Percentiles rank a stretch among this genome's conserved stretches.
Conservation (phyloP, 495 filamentous ascomycete species). For the Aspergillus saccharolyticus region DNA sequence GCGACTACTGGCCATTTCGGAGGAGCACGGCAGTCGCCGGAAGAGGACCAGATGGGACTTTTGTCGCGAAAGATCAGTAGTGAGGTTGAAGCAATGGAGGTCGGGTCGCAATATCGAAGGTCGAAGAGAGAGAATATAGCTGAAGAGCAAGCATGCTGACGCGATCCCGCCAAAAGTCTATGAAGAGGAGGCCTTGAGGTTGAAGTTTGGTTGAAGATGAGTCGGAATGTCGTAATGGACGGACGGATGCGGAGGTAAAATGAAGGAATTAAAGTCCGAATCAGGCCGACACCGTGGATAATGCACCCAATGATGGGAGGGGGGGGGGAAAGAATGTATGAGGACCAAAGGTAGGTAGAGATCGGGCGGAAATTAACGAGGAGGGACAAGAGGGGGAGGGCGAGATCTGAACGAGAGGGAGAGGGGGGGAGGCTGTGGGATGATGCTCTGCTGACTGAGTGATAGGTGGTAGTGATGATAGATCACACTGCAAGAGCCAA, state of each 20-base stretch:
- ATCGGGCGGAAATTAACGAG: constrained; percentile 2
- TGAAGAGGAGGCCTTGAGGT: not conserved
- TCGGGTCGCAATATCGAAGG: constrained; percentile 16
- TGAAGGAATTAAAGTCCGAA: not conserved
- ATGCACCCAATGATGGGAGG: not conserved
- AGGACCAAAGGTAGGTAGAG: not conserved
- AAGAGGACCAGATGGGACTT: not conserved
- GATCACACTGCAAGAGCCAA: constrained; percentile 11
- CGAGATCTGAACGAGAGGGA: constrained; percentile 1
- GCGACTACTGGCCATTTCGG: constrained; percentile 39
- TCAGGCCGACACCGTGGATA: not conserved
- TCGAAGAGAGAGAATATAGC: constrained; percentile 14
- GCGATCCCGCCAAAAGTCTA: constrained; percentile 16
- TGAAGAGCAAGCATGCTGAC: constrained; percentile 29
- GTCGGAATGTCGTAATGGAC: not conserved
- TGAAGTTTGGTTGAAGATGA: not conserved
- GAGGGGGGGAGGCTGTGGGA: not conserved
- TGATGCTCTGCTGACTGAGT: too few species aligned
- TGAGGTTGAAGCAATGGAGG: constrained; percentile 18
- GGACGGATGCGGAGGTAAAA: not conserved
- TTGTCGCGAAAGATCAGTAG: constrained; percentile 12
- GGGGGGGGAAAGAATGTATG: not conserved
- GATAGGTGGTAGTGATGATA: constrained; percentile 7
- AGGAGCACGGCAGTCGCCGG: constrained; percentile 34
- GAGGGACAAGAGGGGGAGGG: constrained; percentile 1